These are phyloP conservation scores for Friedmanniomyces endolithicus DNA, from an alignment of 495 filamentous ascomycete species.

Conservation along the genomic window DNA sequence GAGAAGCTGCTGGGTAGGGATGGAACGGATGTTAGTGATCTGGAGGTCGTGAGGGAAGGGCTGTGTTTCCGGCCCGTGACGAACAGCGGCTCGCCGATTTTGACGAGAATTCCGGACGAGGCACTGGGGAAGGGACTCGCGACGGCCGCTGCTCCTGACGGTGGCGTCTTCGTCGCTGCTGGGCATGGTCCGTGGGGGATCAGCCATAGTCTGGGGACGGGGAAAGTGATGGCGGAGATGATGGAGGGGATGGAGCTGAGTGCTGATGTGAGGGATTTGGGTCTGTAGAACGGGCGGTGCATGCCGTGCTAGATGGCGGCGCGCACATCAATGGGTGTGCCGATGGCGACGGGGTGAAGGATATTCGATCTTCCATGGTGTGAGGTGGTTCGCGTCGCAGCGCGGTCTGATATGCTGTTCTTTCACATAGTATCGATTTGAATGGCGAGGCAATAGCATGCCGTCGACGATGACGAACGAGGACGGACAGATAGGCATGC, in stretches of 20 bases:
- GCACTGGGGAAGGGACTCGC: slow-evolving; percentile 41
- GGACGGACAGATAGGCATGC: too few species aligned
- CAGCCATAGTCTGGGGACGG: slow-evolving; percentile 27
- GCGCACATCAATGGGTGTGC: too few species aligned
- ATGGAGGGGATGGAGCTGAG: slow-evolving; percentile 27
- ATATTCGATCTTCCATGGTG: too few species aligned
- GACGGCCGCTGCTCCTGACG: slow-evolving; percentile 31
- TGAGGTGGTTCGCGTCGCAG: too few species aligned
- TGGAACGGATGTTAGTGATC: slow-evolving; percentile 34
- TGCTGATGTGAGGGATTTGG: slow-evolving; percentile 24
- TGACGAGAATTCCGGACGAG: slow-evolving; percentile 42
- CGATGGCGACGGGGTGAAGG: too few species aligned
- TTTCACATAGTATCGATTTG: too few species aligned
- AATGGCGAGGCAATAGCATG: too few species aligned
- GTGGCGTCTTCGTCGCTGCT: slow-evolving; percentile 57
- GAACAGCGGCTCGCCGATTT: slow-evolving; percentile 46
- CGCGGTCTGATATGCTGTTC: too few species aligned
- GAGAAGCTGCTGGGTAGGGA: slow-evolving; percentile 41
- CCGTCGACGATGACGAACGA: too few species aligned
- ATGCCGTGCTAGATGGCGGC: too few species aligned
- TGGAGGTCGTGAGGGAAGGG: slow-evolving; percentile 52
- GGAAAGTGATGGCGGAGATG: slow-evolving; percentile 30
- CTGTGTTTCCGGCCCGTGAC: slow-evolving; percentile 66
- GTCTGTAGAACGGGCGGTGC: slow-evolving; percentile 6
- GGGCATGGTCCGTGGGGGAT: slow-evolving; percentile 48